Conservation (phyloP, 768 basidiomycete genomes). For the Psilocybe azurescens region DNA sequence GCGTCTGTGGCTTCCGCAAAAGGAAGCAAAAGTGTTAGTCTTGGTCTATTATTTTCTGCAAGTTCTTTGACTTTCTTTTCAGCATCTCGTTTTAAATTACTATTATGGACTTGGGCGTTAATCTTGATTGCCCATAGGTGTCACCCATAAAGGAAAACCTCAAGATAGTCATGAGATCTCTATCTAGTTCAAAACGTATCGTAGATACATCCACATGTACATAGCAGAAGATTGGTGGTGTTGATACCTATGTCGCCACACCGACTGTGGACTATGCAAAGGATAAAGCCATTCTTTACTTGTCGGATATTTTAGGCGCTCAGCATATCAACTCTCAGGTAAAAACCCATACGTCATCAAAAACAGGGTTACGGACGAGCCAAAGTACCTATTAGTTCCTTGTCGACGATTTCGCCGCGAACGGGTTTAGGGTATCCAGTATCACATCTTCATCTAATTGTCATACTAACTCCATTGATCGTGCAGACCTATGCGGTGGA, state of each 20-base stretch:
- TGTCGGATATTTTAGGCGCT: slow-evolving; percentile 59
- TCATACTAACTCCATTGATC: background rate
- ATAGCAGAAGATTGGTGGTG: slow-evolving; percentile 51
- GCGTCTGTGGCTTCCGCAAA: too few relatives aligned
- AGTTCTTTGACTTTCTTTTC: background rate
- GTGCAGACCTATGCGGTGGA: slow-evolving; percentile 41
- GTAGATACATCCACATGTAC: slow-evolving; percentile 40
- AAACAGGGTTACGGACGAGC: too few relatives aligned
- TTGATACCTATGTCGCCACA: slow-evolving; percentile 58
- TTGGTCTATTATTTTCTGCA: background rate
- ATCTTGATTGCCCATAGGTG: slow-evolving; percentile 36
- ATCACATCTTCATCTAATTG: background rate
- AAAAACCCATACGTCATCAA: background rate
- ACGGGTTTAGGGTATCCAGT: slow-evolving; percentile 41
- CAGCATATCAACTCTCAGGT: slow-evolving; percentile 46
- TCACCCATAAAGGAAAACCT: slow-evolving; percentile 54
- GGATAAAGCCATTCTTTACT: slow-evolving; percentile 60
- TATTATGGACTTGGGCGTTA: too few relatives aligned
- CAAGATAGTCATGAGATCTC: slow-evolving; percentile 35
- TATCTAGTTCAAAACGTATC: background rate
- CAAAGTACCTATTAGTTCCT: slow-evolving; percentile 13
- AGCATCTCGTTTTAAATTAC: too few relatives aligned
- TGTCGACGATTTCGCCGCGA: slow-evolving; percentile 42
- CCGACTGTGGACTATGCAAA: slow-evolving; percentile 55
- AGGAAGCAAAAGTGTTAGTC: too few relatives aligned